phyloP scores from a whole-genome alignment of 805 yeast genomes.

The Ogataea corticis region DNA sequence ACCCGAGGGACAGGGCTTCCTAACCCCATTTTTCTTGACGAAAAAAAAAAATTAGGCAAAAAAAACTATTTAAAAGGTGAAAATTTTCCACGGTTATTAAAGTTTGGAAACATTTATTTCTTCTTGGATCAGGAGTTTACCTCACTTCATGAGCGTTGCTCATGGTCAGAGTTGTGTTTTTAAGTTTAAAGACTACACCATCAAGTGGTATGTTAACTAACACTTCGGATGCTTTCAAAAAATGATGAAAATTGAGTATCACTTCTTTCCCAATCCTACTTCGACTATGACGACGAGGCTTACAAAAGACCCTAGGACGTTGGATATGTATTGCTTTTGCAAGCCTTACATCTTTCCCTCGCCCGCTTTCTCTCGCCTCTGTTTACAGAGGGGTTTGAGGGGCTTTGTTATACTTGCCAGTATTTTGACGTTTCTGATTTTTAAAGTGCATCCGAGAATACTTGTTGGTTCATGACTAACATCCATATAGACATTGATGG shows the following conservation, averaged over 20 bases:
- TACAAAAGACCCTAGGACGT: slow-evolving; percentile 44
- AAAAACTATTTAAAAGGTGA: slow-evolving; percentile 4
- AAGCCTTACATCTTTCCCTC: slow-evolving; percentile 34
- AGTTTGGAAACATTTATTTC: too few relatives aligned
- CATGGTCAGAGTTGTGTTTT: not conserved
- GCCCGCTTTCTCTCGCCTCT: slow-evolving; percentile 34
- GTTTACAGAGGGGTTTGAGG: slow-evolving; percentile 35
- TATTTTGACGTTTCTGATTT: slow-evolving; percentile 62
- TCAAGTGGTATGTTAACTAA: slow-evolving; percentile 16
- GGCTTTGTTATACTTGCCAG: slow-evolving; percentile 84
- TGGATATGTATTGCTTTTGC: slow-evolving; percentile 30
- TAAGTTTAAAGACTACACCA: slow-evolving; percentile 11
- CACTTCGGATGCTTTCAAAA: not conserved
- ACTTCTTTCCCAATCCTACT: slow-evolving; percentile 90
- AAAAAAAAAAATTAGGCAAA: not conserved
- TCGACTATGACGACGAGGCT: slow-evolving; percentile 93
- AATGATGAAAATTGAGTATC: slow-evolving; percentile 44
- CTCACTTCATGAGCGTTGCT: not conserved
- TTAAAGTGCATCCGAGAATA: slow-evolving; percentile 21
- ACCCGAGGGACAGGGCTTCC: slow-evolving; percentile 6
- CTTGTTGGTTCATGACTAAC: too few relatives aligned
- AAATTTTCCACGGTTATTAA: slow-evolving; percentile 1
- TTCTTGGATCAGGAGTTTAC: not conserved
- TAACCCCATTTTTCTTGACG: slow-evolving; percentile 3
- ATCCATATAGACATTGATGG: not conserved